Evolutionary conservation across 2,329 filamentous ascomycete genomes (phyloP), one percentile per base, ranked within the genome.

Genomic region (Colletotrichum tanaceti): DNA sequence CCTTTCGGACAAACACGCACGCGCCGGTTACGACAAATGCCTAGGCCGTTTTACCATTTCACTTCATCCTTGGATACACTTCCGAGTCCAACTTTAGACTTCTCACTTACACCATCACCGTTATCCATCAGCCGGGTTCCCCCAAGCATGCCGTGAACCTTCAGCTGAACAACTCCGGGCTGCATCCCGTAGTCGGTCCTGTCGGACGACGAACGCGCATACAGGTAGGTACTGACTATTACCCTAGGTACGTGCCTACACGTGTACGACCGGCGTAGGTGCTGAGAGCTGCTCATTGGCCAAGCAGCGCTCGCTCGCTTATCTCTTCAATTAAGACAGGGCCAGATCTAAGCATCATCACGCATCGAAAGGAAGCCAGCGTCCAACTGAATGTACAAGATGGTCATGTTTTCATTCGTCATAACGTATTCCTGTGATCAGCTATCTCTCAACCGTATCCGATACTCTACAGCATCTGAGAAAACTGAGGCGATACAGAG

Each of bases 41-140:
- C 66, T 69, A 62, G 66, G 66, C 50, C 41, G 66, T 69, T 69
- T 69, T 62, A 69, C 55, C 55, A 41, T 60, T 18, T 22, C 46
- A 20, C 22, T 35, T n/a, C 41, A 59, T 39, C 35, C 14, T 38
- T 39, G n/a, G 50, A 63, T 32, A 59, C 20, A n/a, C 65, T 59
- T 59, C 35, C 20, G 41, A 55, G 28, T 20, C 18, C 11, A 13
- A 28, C 28, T 9, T 24, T 13, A 20, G 18, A 32, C 43, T 52
- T 35, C 55, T 44, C 47, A 39, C n/a, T n/a, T 35, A 44, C n/a
- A 38, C 22, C 22, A 43, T 28, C 44, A 35, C n/a, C 41, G 11
- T n/a, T 9, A 24, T 39, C 50, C 16, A 20, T 22, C 50, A 14
- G 16, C 49, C 44, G 50, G 66, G 62, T 28, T 61, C n/a, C 43